phyloP scores from a whole-genome alignment of 108 stramenopile genomes.

The Skeletonema costatum region DNA sequence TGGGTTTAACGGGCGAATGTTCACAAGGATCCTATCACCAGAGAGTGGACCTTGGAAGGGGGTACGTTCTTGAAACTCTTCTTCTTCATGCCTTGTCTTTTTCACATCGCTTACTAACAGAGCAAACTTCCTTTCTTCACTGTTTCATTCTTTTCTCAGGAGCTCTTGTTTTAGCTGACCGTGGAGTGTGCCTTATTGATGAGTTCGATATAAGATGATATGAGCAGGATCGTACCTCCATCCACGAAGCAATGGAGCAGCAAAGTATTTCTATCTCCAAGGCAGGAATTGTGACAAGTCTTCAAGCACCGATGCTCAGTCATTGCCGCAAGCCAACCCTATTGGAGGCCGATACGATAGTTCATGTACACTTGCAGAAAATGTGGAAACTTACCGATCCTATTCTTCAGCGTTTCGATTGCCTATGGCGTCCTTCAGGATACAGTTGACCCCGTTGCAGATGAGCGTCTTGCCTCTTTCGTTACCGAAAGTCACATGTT shows the following conservation, averaged over 20 bases:
- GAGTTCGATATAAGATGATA: slow-evolving; percentile 99
- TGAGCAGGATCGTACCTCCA: slow-evolving; percentile 97
- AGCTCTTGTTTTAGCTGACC: slow-evolving; percentile 90
- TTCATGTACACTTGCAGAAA: slow-evolving; percentile 91
- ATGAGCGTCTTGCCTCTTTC: slow-evolving; percentile 95
- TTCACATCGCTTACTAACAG: neutral
- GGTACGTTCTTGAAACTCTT: slow-evolving; percentile 50
- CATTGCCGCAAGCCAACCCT: slow-evolving; percentile 96
- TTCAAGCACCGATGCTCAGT: slow-evolving; percentile 97
- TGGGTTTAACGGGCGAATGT: slow-evolving; percentile 98
- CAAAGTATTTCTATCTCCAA: slow-evolving; percentile 95
- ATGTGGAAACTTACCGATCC: slow-evolving; percentile 97
- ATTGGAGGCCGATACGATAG: slow-evolving; percentile 96
- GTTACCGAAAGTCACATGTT: slow-evolving; percentile 95
- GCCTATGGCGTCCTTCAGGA: slow-evolving; percentile 99
- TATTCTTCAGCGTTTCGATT: slow-evolving; percentile 98
- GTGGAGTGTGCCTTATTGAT: slow-evolving; percentile 90
- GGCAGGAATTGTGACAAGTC: slow-evolving; percentile 98
- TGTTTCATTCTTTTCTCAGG: slow-evolving; percentile 30
- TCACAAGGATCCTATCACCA: slow-evolving; percentile 97
- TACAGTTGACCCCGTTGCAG: slow-evolving; percentile 94
- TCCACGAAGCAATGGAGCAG: slow-evolving; percentile 99
- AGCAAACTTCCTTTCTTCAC: neutral
- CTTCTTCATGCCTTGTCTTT: neutral
- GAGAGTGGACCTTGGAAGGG: slow-evolving; percentile 99